Conservation (phyloP, 352 stramenopile species). For the Globisporangium nagaii region DNA sequence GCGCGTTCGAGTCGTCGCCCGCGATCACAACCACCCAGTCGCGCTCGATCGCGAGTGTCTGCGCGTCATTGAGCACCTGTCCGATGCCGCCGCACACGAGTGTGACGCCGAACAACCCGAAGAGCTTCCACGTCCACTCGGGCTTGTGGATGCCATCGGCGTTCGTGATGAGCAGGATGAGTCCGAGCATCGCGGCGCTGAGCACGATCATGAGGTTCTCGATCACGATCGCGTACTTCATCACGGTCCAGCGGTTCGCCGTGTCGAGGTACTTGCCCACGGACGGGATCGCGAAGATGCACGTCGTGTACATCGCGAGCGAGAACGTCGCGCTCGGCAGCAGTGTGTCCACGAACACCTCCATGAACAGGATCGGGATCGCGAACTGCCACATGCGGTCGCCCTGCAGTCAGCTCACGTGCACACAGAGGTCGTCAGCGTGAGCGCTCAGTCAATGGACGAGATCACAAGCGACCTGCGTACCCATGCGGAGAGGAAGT, state of each 20-base stretch:
- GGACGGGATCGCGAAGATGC: conserved; percentile 62
- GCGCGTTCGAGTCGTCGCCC: conserved; percentile 27
- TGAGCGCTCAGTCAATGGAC: too few species aligned
- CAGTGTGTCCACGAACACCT: conserved; percentile 79
- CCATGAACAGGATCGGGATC: conserved; percentile 80
- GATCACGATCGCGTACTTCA: conserved; percentile 64
- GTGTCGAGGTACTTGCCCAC: conserved; percentile 59
- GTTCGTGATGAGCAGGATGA: conserved; percentile 63
- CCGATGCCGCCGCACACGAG: conserved; percentile 64
- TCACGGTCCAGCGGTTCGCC: conserved; percentile 60
- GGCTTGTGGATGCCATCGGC: conserved; percentile 48
- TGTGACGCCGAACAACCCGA: conserved; percentile 38
- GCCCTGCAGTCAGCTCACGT: too few species aligned
- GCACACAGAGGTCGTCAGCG: too few species aligned
- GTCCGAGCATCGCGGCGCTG: conserved; percentile 50
- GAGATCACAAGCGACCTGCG: neutral
- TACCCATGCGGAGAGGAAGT: conserved; percentile 77
- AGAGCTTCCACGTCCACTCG: conserved; percentile 43
- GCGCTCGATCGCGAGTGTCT: conserved; percentile 75
- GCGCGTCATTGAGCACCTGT: conserved; percentile 70
- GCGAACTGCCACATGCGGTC: conserved; percentile 82
- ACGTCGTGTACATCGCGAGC: conserved; percentile 67
- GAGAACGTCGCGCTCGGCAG: conserved; percentile 72
- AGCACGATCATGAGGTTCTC: conserved; percentile 78
- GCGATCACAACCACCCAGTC: conserved; percentile 87